phyloP scores from a whole-genome alignment of 2,329 filamentous ascomycete species.

The Escovopsis sp. region DNA sequence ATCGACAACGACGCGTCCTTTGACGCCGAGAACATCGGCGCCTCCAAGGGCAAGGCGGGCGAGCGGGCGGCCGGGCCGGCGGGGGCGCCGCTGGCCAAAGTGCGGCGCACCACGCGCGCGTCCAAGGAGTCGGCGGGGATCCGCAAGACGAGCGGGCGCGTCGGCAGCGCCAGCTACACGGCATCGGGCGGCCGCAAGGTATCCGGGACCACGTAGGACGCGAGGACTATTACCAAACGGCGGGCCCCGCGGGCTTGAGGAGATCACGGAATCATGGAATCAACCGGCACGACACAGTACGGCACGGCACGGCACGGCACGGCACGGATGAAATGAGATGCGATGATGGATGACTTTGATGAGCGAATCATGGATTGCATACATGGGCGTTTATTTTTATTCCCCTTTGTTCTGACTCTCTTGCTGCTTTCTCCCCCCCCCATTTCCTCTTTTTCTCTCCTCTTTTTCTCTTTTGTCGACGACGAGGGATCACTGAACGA shows the following conservation, averaged over 20 bases:
- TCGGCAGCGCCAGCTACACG: constrained; percentile 40
- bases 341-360: constrained; percentile 26
- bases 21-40: constrained; percentile 57
- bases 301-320: not conserved
- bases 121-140: constrained; percentile 39
- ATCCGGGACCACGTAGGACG: constrained; percentile 24
- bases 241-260: not conserved
- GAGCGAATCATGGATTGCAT: constrained; percentile 30
- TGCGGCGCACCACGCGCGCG: constrained; percentile 45
- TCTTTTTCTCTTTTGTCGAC: too few relatives aligned
- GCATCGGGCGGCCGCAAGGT: constrained; percentile 38
- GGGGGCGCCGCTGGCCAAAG: constrained; percentile 42
- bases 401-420: too few relatives aligned
- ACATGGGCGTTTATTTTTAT: constrained; percentile 23
- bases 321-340: constrained; percentile 19
- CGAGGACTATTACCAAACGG: constrained; percentile 4
- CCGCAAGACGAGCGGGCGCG: constrained; percentile 51
- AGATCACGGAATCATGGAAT: not conserved
- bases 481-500: too few relatives aligned
- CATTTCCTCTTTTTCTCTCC: too few relatives aligned
- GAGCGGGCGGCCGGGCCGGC: constrained; percentile 40
- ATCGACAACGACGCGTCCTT: constrained; percentile 55
- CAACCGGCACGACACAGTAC: not conserved
- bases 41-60: constrained; percentile 43
- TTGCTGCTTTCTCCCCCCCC: too few relatives aligned